Base-by-base conservation (phyloP, 306 rosid genomes). In the Sesbania bispinosa region DNA sequence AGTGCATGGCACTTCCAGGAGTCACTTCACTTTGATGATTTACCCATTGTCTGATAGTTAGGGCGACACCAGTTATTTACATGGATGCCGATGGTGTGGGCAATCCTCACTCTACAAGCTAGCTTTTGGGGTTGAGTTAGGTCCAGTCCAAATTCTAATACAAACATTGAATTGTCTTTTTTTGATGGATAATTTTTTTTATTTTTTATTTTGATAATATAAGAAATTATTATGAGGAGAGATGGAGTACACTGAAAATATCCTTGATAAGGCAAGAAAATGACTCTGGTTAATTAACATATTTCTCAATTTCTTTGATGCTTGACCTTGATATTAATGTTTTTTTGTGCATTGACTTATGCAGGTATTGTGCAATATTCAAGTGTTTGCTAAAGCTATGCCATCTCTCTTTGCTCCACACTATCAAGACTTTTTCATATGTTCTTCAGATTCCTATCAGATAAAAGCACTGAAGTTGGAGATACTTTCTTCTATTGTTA, bases 361-460 rank as follows among this genome's bases (percentile, higher is more conserved):
- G 76, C 85, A 91, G 99, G 96, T 89, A 62, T 83, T 89, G 68
- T 89, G 90, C 87, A 91, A 91, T 83, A 86, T 95, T 84, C 96
- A 86, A 83, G 97, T 95, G 71, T 95, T 95, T 83, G 97, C 92
- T 45, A 91, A 89, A 85, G 96, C 99, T 57, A 83, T 88, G 86
- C 92, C 97, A 62, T 91, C 84, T 75, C 96, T 86, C 60, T 91
- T 95, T 76, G 86, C 91, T 70, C 88, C 92, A 15, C 67, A 86
- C 81, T 91, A 75, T 74, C 84, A 95, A 84, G 96, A 95, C 71
- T 89, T 95, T 38, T 95, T 83, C 71, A 67, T 89, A 79, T 85
- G 85, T 76, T 85, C 88, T 62, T 88, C 92, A 59, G 99, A 95
- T 86, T 86, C 97, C 38, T 86, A 88, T 85, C 97, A 89, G 79